Base-by-base conservation (phyloP, 2,329 filamentous ascomycete species). In the Penicillium olsonii region DNA sequence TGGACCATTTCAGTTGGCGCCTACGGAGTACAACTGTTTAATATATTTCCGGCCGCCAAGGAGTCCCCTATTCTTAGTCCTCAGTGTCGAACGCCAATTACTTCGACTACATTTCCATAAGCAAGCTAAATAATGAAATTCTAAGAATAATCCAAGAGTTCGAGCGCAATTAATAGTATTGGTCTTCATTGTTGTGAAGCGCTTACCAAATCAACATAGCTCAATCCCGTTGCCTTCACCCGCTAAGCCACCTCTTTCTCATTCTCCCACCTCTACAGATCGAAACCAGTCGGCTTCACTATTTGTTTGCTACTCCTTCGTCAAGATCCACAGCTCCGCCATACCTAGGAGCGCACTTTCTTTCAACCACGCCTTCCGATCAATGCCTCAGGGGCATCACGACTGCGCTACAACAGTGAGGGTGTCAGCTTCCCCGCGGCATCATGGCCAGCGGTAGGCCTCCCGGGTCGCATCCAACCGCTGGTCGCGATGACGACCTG, bases 391-490 rank as follows among this genome's bases (percentile, higher is more conserved):
- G 62, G 64, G 66, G 60, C 62, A 60, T 57, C 54, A 56, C 45
- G 45, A 52, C 52, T 45, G 52, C 52, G 42, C 42, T 48, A 48
- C 54, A 46, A 52, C 54, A 62, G 50, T 68, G 60, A 67, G 63
- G 67, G 63, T 69, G 63, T 65, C 56, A 62, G 62, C 62, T 67
- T 64, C 61, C 64, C 61, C 55, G 57, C 56, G 64, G 59, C 64
- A 69, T 64, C 68, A 75, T 75, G 72, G 69, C 71, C 70, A 73
- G 70, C 65, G 79, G 79, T 68, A 78, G 81, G 75, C 79, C 79
- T 65, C 75, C 76, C 65, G 76, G 75, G 68, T 72, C 71, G 69
- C 72, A 74, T 67, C 68, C 73, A 61, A 58, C 68, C 61, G 63
- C 68, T 67, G 66, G 66, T 68, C 70, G 73, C 66, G 68, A 71